These are phyloP conservation scores for Aphanomyces euteiches DNA, from an alignment of 352 stramenopile genomes.

Conservation along the genomic window DNA sequence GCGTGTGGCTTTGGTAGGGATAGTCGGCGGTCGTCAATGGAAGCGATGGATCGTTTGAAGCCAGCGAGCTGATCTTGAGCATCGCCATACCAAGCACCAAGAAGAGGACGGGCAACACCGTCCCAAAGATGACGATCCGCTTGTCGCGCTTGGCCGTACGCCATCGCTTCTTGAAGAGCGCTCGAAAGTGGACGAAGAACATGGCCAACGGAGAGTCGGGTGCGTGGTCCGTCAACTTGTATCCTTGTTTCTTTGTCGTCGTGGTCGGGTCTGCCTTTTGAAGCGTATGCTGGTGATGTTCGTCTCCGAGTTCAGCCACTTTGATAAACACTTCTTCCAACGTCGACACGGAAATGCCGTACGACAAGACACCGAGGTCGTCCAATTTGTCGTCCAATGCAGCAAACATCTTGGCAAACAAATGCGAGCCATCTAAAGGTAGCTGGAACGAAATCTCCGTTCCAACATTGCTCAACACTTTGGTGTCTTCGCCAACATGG, in stretches of 20 bases:
- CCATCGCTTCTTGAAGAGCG: conserved; percentile 82
- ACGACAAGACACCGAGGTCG: conserved; percentile 55
- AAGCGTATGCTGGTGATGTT: conserved; percentile 22
- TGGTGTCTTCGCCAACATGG: conserved; percentile 51
- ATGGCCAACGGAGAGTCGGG: not conserved
- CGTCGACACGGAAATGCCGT: conserved; percentile 90
- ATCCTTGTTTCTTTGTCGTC: not conserved
- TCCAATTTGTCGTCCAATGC: conserved; percentile 45
- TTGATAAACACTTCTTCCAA: conserved; percentile 93
- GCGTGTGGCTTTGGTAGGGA: not conserved
- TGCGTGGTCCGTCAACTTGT: not conserved
- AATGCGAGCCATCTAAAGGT: conserved; percentile 50
- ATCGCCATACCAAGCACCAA: conserved; percentile 66
- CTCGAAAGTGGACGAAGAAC: conserved; percentile 67
- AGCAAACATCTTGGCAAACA: conserved; percentile 78
- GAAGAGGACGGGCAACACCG: conserved; percentile 63
- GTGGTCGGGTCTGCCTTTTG: not conserved
- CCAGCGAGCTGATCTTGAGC: conserved; percentile 39
- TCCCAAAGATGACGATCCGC: conserved; percentile 66
- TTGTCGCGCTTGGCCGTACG: conserved; percentile 86
- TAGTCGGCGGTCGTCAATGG: conserved; percentile 10
- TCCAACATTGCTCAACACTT: conserved; percentile 75
- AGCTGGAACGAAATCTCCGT: conserved; percentile 87
- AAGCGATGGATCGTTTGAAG: conserved; percentile 38
- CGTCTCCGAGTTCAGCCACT: conserved; percentile 42